Conservation (phyloP, 345 rosid species). For the Citropsis articulata region DNA sequence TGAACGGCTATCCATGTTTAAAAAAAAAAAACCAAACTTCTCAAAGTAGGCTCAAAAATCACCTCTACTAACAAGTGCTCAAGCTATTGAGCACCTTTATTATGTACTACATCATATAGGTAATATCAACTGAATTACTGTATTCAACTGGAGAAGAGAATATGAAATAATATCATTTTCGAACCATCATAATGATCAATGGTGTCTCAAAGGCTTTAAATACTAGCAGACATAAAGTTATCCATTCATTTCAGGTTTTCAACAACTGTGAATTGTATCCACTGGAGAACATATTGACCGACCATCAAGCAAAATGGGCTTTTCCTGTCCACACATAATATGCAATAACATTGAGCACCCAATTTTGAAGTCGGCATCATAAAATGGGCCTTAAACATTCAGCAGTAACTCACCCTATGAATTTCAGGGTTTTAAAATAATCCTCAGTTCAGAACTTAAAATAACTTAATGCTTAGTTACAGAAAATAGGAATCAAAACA, state of each 20-base stretch:
- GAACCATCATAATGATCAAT: neutral
- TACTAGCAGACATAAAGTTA: neutral
- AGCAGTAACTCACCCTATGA: neutral
- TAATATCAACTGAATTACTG: neutral
- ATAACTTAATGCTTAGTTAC: neutral
- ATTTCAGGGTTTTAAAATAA: neutral
- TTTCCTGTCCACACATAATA: neutral
- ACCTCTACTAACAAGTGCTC: neutral
- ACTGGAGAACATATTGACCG: conserved; percentile 2
- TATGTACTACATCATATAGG: neutral
- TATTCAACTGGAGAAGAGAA: neutral
- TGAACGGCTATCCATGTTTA: neutral
- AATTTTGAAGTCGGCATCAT: neutral
- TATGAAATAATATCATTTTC: conserved; percentile 2
- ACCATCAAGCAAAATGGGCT: neutral
- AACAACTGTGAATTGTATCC: neutral
- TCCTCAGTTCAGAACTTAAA: neutral
- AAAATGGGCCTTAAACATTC: neutral
- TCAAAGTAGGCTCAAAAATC: neutral
- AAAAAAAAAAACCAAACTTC: neutral
- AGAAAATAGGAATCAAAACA: neutral
- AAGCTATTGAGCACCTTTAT: neutral
- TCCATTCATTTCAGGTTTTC: neutral
- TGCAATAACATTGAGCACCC: neutral
- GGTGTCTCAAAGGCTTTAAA: neutral